Conservation (phyloP, 345 rosid species). For the Sonneratia caseolaris region DNA sequence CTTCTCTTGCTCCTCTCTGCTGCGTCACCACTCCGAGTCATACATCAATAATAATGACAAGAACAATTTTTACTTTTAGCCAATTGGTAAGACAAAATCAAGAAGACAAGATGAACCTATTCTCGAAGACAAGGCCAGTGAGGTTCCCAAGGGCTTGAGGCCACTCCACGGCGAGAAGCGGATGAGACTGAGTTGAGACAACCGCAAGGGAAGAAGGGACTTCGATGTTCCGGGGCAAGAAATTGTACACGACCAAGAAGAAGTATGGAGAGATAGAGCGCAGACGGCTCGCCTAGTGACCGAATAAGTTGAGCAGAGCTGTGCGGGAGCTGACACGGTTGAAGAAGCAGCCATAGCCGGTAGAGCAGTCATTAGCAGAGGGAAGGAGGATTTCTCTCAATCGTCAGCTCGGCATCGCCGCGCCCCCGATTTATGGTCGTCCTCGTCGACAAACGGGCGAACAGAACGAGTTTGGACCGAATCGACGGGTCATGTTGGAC, state of each 20-base stretch:
- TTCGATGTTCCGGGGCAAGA: slow-evolving; percentile 24
- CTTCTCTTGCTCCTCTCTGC: slow-evolving; percentile 55
- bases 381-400: neutral
- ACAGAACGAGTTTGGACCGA: neutral
- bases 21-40: slow-evolving; percentile 12
- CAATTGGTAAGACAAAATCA: neutral
- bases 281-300: neutral
- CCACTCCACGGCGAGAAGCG: slow-evolving; percentile 58
- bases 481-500: neutral
- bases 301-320: neutral
- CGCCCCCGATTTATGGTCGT: too few species aligned
- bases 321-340: neutral
- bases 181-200: slow-evolving; percentile 29
- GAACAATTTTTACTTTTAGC: neutral
- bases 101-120: slow-evolving; percentile 28
- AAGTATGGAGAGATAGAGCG: slow-evolving; percentile 16
- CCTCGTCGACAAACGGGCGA: neutral
- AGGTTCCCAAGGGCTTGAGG: slow-evolving; percentile 57
- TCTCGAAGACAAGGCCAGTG: slow-evolving; percentile 31
- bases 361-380: neutral
- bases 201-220: slow-evolving; percentile 20
- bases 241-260: slow-evolving; percentile 23
- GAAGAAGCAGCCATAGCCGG: neutral
- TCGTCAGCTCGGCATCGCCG: neutral
- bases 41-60: neutral